Evolutionary conservation across 805 yeast species (phyloP), one percentile per base, ranked within the genome.

Genomic region (Diddensiella transvaalensis): DNA sequence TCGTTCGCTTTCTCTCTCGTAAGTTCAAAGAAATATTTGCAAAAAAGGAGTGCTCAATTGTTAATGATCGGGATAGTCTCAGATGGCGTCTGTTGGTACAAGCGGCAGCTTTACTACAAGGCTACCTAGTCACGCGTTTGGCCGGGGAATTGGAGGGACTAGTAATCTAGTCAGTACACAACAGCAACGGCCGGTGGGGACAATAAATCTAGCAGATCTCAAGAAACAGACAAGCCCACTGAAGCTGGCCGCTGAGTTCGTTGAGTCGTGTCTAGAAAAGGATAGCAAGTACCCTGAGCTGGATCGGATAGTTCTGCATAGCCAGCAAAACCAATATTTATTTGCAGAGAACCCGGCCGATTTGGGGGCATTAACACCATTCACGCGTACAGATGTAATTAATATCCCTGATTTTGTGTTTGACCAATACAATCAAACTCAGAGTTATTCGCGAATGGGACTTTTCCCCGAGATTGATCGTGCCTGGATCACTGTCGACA

Each of bases 401-500:
- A 80, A 78, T 59, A 78, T 90, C 44, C 97, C 97, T 0, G 96
- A 89, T 62, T 80, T 77, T 52, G 80, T 88, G 52, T 78, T 85
- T 55, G 83, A 82, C 47, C 88, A 85, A 57, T 79, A 83, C 62
- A 82, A 80, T 54, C 57, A 58, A 42, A 75, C 86, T 3, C 82
- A 85, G 59, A 76, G 80, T 46, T 75, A 75, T 42, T 80, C 89
- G 33, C 80, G 82, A 50, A 82, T 87, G 80, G 99, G 99, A 11
- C 68, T 89, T 22, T 82, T 93, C 56, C 79, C 90, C 0, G 89
- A 85, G 49, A 75, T 93, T 24, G 78, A 80, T 52, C 79, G 95
- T 50, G 80, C 90, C 11, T 93, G 97, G 96, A 76, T 91, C 26
- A 80, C 85, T 2, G 79, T 83, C 26, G 97, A 88, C 60, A 83